These are phyloP conservation scores for Akanthomyces lecanii DNA, from an alignment of 2,329 filamentous ascomycete species.

Conservation along the genomic window DNA sequence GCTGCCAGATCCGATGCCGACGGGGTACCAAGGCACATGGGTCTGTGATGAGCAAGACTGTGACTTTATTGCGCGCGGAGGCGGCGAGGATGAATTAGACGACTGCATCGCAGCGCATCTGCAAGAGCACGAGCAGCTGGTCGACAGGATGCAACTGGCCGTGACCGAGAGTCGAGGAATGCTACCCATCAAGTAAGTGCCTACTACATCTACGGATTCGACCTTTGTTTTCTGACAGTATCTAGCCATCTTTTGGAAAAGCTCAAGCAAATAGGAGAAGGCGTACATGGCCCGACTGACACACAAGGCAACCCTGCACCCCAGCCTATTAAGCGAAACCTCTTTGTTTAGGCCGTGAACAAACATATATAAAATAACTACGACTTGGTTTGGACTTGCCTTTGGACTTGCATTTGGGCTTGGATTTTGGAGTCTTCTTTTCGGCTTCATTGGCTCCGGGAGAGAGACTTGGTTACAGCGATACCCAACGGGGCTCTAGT, in stretches of 20 bases:
- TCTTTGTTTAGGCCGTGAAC: not conserved
- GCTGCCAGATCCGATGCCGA: constrained; percentile 44
- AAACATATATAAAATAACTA: not conserved
- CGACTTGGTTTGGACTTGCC: not conserved
- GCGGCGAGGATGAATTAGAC: constrained; percentile 52
- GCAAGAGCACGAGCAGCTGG: constrained; percentile 53
- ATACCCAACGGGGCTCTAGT: not conserved
- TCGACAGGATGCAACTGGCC: constrained; percentile 47
- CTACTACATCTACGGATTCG: not conserved
- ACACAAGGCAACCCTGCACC: constrained; percentile 4
- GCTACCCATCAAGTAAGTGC: constrained; percentile 52
- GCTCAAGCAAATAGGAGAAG: constrained; percentile 12
- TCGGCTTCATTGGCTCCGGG: not conserved
- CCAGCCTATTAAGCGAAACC: constrained; percentile 7
- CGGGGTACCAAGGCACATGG: constrained; percentile 62
- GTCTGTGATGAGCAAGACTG: constrained; percentile 62
- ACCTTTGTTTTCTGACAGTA: not conserved
- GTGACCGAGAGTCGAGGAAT: constrained; percentile 55
- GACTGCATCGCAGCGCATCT: constrained; percentile 58
- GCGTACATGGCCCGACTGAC: not conserved
- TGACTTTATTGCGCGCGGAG: constrained; percentile 57
- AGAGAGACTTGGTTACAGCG: not conserved
- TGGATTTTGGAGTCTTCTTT: not conserved
- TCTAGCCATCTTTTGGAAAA: constrained; percentile 13
- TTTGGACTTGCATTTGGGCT: no score